Evolutionary conservation across 2,329 filamentous ascomycete species (phyloP), one percentile per base, ranked within the genome.

Genomic region (Stagonosporopsis chrysanthemi): DNA sequence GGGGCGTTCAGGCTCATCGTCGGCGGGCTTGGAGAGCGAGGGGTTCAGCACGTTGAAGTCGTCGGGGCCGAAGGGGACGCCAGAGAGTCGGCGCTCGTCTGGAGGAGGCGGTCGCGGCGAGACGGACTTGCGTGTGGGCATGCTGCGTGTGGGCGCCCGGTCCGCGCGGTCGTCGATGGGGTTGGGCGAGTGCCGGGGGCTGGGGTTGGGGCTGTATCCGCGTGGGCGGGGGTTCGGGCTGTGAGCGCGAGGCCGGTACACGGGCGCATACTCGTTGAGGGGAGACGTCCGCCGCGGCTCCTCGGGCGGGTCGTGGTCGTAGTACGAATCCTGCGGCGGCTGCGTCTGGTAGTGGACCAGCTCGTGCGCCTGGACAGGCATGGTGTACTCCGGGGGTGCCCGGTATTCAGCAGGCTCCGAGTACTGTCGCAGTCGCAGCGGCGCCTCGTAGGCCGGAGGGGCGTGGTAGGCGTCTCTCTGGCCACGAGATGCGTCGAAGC

Each of bases 31-130:
- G 9, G 70, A 77, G 62, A 65, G 73, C 66, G 64, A 67, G 1
- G 90, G 88, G 61, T 93, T 93, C 62, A 91, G 81, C 1, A 85
- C 82, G 66, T 92, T 87, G 69, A 91, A 93, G 31, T 86, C 88
- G 70, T 93, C 90, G 0, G 90, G 90, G 0, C 87, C 86, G 66
- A 91, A 94, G 0, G 90, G 90, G 4, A 90, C 76, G 15, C 83
- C 84, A 2, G 88, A 89, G 5, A 85, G 67, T 46, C 84, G 79
- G 56, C 85, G 81, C 43, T 81, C 50, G 77, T 73, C 35, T 73
- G 80, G 22, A 73, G 83, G 60, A 0, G 77, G 76, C 15, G 90
- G 89, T 1, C 85, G 84, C 2, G 90, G 89, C 66, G 89, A 92
- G 29, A 92, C 85, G 1, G 90, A 92, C 73, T 93, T 93, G 49